A percentile compares a stretch with the other conserved stretches of the same genome.
phyloP scores from a whole-genome alignment of 1,284 basidiomycete species.

The Mycena sp. region DNA sequence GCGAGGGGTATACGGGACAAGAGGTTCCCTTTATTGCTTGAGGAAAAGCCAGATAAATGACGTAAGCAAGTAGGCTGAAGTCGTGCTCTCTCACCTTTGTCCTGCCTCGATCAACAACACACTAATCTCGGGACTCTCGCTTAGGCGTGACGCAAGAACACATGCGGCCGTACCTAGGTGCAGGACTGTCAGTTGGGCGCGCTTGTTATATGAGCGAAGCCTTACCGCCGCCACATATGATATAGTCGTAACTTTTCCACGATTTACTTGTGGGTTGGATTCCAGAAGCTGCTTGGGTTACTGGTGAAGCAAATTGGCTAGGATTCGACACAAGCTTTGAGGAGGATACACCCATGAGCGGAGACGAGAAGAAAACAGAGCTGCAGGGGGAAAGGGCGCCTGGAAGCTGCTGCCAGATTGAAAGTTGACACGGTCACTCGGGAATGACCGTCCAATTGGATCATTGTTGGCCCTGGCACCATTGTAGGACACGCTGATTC shows the following conservation, averaged over 20 bases:
- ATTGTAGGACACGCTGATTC: no score
- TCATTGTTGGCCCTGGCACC: no score
- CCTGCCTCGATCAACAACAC: slow-evolving; percentile 45
- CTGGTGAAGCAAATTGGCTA: slow-evolving; percentile 3
- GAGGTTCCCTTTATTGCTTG: slow-evolving; percentile 19
- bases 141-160: slow-evolving; percentile 42
- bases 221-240: slow-evolving; percentile 42
- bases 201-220: background rate
- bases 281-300: background rate
- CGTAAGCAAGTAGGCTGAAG: background rate
- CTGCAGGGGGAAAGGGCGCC: no score
- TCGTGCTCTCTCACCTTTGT: slow-evolving; percentile 32
- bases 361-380: background rate
- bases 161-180: slow-evolving; percentile 41
- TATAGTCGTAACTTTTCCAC: slow-evolving; percentile 39
- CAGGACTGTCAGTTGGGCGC: background rate
- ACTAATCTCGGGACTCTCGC: slow-evolving; percentile 35
- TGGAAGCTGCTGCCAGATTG: no score
- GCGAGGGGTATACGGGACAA: slow-evolving; percentile 39
- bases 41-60: background rate
- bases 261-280: background rate
- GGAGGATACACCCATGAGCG: slow-evolving; percentile 15
- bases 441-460: no score
- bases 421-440: no score
- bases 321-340: slow-evolving; percentile 17